Percentiles rank a stretch among this genome's conserved stretches.
phyloP scores from a whole-genome alignment of 768 basidiomycete genomes.

The Boletus sp. region DNA sequence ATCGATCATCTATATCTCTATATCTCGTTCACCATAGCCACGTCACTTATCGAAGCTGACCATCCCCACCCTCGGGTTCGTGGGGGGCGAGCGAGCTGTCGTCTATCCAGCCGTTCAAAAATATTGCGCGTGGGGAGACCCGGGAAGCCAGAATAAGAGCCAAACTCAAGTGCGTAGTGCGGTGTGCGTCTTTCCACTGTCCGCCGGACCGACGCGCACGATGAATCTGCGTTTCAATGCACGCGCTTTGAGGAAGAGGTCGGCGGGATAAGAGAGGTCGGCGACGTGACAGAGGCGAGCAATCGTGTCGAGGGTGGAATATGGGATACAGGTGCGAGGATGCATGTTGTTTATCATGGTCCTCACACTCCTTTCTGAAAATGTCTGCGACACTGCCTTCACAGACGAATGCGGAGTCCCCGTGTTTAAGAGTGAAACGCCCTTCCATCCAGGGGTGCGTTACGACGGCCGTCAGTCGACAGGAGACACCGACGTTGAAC shows the following conservation, averaged over 20 bases:
- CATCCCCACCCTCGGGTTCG: constrained; percentile 94
- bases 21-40: constrained; percentile 94
- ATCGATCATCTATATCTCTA: too few species aligned
- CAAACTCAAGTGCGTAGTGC: constrained; percentile 69
- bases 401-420: constrained; percentile 27
- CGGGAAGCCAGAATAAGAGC: constrained; percentile 42
- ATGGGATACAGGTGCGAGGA: too few species aligned
- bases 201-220: constrained; percentile 96
- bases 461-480: constrained; percentile 20
- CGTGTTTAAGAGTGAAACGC: constrained; percentile 25
- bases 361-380: constrained; percentile 24
- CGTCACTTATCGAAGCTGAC: constrained; percentile 52
- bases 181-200: constrained; percentile 94
- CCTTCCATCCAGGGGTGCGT: constrained; percentile 14
- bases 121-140: too few species aligned
- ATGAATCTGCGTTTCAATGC: constrained; percentile 71
- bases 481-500: neutral
- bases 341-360: constrained; percentile 12
- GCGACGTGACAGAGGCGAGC: too few species aligned
- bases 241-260: constrained; percentile 52
- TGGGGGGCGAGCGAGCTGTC: too few species aligned
- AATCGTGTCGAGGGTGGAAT: too few species aligned
- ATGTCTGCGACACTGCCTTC: constrained; percentile 26
- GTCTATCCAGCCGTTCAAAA: too few species aligned
- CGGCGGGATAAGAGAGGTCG: constrained; percentile 12